Conservation (phyloP, 768 basidiomycete species). For the Rhizopogon rudus region DNA sequence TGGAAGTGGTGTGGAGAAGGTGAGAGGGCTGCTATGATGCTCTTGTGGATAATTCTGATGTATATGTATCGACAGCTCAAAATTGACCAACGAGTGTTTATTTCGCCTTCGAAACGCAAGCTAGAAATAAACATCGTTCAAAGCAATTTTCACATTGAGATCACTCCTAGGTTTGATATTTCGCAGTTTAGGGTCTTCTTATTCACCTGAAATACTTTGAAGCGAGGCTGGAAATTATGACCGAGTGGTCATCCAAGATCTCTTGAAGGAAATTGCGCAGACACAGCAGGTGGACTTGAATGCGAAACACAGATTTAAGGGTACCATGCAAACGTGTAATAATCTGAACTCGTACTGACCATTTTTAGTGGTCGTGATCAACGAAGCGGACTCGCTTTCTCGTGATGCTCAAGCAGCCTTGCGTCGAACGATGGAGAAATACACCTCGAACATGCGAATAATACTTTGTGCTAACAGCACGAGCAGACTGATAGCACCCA, state of each 20-base stretch:
- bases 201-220: slow-evolving; percentile 3
- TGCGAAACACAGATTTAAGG: slow-evolving; percentile 96
- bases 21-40: slow-evolving; percentile 22
- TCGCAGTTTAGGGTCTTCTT: background rate
- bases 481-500: slow-evolving; percentile 92
- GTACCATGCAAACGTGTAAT: slow-evolving; percentile 32
- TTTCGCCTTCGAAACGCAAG: slow-evolving; percentile 91
- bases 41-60: background rate
- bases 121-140: slow-evolving; percentile 96
- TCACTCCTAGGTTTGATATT: slow-evolving; percentile 81
- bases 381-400: slow-evolving; percentile 92
- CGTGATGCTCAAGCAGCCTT: slow-evolving; percentile 97
- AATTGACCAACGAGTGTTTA: slow-evolving; percentile 95
- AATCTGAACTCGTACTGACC: slow-evolving; percentile 1
- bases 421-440: slow-evolving; percentile 98
- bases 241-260: slow-evolving; percentile 91
- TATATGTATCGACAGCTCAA: slow-evolving; percentile 60
- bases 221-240: slow-evolving; percentile 98
- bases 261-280: slow-evolving; percentile 97
- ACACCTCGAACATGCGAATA: slow-evolving; percentile 96
- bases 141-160: slow-evolving; percentile 96
- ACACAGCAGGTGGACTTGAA: slow-evolving; percentile 97
- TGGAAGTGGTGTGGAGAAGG: slow-evolving; percentile 91
- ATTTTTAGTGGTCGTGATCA: slow-evolving; percentile 86
- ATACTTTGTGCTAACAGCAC: slow-evolving; percentile 97